Evolutionary conservation across 257 asterid species (phyloP).

Genomic region (Solanum tarapatanum): DNA sequence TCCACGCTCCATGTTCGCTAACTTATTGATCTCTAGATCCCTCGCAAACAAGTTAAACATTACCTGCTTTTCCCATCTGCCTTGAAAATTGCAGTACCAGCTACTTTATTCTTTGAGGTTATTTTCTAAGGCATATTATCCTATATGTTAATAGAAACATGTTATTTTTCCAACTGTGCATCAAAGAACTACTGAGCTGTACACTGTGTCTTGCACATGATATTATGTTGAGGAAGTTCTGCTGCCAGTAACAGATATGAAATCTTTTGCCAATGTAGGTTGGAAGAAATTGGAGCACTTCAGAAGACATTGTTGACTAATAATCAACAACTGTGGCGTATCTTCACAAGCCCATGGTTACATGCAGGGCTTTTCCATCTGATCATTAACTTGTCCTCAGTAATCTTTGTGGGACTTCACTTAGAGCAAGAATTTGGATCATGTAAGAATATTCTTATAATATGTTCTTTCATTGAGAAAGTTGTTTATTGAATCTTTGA

Average conservation of each 20-base stretch:
- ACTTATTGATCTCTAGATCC: not conserved
- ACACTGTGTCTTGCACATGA: not conserved
- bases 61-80: not conserved
- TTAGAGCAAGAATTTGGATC: constrained; percentile 92
- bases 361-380: constrained; percentile 85
- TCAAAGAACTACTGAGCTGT: not conserved
- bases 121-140: not conserved
- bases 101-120: not conserved
- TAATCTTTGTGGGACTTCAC: constrained; percentile 69
- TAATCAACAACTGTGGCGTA: constrained; percentile 61
- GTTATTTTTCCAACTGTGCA: not conserved
- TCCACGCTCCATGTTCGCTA: not conserved
- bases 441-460: constrained; percentile 25
- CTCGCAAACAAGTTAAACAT: not conserved
- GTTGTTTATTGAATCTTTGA: not conserved
- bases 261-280: constrained; percentile 24
- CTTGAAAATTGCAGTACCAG: not conserved
- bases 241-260: not conserved
- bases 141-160: not conserved
- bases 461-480: not conserved
- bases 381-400: constrained; percentile 45
- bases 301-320: constrained; percentile 33
- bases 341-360: constrained; percentile 66
- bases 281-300: constrained; percentile 69
- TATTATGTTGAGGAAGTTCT: not conserved